These are phyloP conservation scores for Vigna trinervia DNA, from an alignment of 306 rosid species.

Conservation along the genomic window DNA sequence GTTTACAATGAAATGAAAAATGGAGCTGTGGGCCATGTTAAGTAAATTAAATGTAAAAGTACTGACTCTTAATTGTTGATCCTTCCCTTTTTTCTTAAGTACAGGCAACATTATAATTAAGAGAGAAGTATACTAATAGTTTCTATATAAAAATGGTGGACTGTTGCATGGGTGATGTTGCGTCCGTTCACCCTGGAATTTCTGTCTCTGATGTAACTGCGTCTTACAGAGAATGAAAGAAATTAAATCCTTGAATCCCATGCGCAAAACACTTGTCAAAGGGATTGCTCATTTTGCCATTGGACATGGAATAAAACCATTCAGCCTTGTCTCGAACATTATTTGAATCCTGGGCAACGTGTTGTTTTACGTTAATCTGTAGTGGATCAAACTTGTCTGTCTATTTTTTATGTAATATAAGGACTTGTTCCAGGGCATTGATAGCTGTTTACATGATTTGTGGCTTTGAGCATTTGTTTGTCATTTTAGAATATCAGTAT, in stretches of 20 bases:
- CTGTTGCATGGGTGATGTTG: not conserved
- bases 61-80: slow-evolving; percentile 4
- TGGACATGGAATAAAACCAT: not conserved
- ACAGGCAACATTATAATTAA: not conserved
- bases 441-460: not conserved
- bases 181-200: not conserved
- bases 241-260: not conserved
- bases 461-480: slow-evolving; percentile 7
- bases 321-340: not conserved
- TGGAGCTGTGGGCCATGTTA: slow-evolving; percentile 9
- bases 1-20: not conserved
- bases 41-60: slow-evolving; percentile 7
- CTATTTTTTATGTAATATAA: not conserved
- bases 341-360: not conserved
- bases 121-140: not conserved
- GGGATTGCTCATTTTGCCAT: not conserved
- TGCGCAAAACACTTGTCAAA: not conserved
- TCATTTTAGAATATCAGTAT: slow-evolving; percentile 2
- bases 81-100: not conserved
- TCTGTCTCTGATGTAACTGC: not conserved
- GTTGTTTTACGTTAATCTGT: not conserved
- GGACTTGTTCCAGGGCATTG: not conserved
- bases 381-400: not conserved
- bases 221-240: not conserved
- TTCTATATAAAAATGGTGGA: not conserved